Evolutionary conservation across 345 rosid species (phyloP), one percentile per base, ranked within the genome.

Genomic region (Ceriops decandra): DNA sequence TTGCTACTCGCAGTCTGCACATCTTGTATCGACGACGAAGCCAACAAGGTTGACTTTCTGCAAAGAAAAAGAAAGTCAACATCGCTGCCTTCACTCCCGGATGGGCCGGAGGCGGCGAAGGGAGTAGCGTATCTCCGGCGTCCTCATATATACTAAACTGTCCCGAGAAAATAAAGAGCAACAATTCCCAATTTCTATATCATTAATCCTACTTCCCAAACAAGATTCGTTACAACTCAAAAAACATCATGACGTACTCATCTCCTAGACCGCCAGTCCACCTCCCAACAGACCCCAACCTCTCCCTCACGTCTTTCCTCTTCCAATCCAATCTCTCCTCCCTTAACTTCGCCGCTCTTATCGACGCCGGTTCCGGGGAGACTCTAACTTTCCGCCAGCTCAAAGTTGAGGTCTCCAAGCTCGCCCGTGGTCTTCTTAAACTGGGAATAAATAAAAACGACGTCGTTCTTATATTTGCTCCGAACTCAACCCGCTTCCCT

Each of bases 401-500:
- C 69, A 57, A 22, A 51, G 0, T 64, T 42, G 61, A 63, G 10
- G 69, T 74, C 69, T 54, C 57, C 32, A 63, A 47, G 69, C 64
- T 74, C 11, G 73, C 66, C 1, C 62, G 24, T 21, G 36, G 57
- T 1, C 42, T 74, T 21, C 51, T 32, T 61, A 53, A 36, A 4
- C 68, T 70, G 19, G 38, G 63, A 60, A 7, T 70, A 10, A 21
- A 72, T 52, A 71, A 71, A 68, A 58, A 66, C 64, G 79, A 80
- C 66, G 79, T 78, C 36, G 84, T 69, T 26, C 73, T 78, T 42
- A 58, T 83, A 35, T 65, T 76, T 38, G 57, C 68, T 4, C 79
- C 81, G 0, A 26, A 58, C 53, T 78, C 84, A n/a, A 60, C 68
- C 58, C 70, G 60, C 24, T 72, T 78, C 71, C 84, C 84, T 1